A percentile compares a stretch with the other conserved stretches of the same genome.
phyloP scores from a whole-genome alignment of 2,329 filamentous ascomycete species.

The Penicillium brevicompactum region DNA sequence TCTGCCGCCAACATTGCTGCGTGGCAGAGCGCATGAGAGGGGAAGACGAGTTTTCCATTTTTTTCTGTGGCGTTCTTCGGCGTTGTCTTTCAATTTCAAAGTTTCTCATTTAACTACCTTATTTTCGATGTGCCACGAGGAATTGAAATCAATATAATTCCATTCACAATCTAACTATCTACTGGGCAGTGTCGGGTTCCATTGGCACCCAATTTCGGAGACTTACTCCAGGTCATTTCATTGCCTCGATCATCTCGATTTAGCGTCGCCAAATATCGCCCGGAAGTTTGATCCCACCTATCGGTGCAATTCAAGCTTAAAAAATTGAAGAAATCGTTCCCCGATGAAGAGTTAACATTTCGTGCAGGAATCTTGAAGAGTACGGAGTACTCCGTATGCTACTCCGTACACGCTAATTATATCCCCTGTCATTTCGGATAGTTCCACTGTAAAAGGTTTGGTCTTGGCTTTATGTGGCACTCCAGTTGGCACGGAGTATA shows the following conservation, averaged over 20 bases:
- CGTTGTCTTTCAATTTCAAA: neutral
- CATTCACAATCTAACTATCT: neutral
- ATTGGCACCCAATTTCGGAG: neutral
- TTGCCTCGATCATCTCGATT: neutral
- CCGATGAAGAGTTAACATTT: neutral
- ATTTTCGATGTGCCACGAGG: neutral
- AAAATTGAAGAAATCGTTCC: too few relatives aligned
- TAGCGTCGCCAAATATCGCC: neutral
- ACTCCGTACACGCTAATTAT: neutral
- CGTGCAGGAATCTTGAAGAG: neutral
- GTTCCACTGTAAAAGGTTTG: neutral
- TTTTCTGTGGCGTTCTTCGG: neutral
- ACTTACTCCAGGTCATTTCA: neutral
- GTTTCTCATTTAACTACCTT: neutral
- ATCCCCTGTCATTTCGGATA: neutral
- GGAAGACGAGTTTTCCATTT: neutral
- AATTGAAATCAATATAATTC: neutral
- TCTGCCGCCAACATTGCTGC: constrained; percentile 32
- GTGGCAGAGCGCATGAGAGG: constrained; percentile 28
- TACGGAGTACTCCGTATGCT: too few relatives aligned
- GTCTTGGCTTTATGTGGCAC: neutral
- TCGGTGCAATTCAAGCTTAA: neutral
- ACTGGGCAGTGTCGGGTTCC: neutral
- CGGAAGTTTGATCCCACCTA: neutral
- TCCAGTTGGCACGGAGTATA: neutral